Percentiles rank a stretch among this genome's conserved stretches.
Conservation (phyloP, 2,329 filamentous ascomycete genomes). For the Hawksworthiomyces lignivorus region DNA sequence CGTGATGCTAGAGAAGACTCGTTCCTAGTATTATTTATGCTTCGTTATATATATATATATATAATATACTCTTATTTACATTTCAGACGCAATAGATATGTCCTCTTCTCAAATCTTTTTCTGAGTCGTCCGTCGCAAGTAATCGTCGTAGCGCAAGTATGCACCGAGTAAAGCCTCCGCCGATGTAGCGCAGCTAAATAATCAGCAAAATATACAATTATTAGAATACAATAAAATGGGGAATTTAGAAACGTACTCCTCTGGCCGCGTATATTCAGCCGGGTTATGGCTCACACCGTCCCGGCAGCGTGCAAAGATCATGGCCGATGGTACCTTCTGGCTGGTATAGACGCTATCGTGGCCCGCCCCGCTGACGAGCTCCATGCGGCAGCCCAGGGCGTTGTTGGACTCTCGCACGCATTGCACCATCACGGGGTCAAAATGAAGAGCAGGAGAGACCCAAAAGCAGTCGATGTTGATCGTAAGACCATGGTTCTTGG, state of each 20-base stretch:
- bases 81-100: too few relatives aligned
- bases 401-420: slow-evolving; percentile 10
- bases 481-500: slow-evolving; percentile 5
- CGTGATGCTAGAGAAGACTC: too few relatives aligned
- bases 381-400: slow-evolving; percentile 3
- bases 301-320: slow-evolving; percentile 60
- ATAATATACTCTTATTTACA: too few relatives aligned
- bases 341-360: slow-evolving; percentile 52
- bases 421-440: slow-evolving; percentile 14
- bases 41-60: too few relatives aligned
- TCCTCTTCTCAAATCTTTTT: not conserved
- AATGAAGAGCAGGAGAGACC: slow-evolving; percentile 12
- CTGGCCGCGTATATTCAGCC: slow-evolving; percentile 51
- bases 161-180: slow-evolving; percentile 11
- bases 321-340: slow-evolving; percentile 52
- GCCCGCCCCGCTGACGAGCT: slow-evolving; percentile 29
- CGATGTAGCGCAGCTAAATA: slow-evolving; percentile 7
- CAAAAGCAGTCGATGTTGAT: slow-evolving; percentile 12
- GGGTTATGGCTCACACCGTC: slow-evolving; percentile 59
- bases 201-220: too few relatives aligned
- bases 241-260: too few relatives aligned
- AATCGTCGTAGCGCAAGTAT: slow-evolving; percentile 14
- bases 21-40: too few relatives aligned
- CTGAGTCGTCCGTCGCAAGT: slow-evolving; percentile 7
- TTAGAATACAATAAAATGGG: too few relatives aligned